phyloP scores from a whole-genome alignment of 2,329 filamentous ascomycete genomes.

The Diplodia sapinea region DNA sequence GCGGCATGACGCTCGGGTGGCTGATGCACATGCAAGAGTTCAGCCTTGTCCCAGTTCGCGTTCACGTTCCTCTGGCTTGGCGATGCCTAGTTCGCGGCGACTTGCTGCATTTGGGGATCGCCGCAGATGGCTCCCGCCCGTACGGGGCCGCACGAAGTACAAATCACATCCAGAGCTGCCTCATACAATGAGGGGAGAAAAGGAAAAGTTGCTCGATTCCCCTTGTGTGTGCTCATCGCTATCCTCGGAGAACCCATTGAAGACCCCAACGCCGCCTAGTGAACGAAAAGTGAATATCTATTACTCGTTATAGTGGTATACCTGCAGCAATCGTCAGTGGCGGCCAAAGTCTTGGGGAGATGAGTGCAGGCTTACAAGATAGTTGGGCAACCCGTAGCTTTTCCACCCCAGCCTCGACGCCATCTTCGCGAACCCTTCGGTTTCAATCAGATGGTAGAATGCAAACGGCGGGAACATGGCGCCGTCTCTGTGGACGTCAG shows the following conservation, averaged over 20 bases:
- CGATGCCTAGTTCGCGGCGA: slow-evolving; percentile 14
- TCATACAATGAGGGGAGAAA: too few species aligned
- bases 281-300: slow-evolving; percentile 35
- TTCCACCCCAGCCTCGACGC: slow-evolving; percentile 85
- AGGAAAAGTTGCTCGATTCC: background rate
- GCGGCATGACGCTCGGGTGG: slow-evolving; percentile 19
- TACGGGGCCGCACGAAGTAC: background rate
- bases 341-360: slow-evolving; percentile 17
- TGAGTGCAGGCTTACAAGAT: slow-evolving; percentile 70
- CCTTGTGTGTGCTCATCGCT: slow-evolving; percentile 10
- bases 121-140: background rate
- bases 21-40: slow-evolving; percentile 15
- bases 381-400: slow-evolving; percentile 89
- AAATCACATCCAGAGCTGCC: background rate
- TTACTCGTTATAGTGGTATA: slow-evolving; percentile 89
- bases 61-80: slow-evolving; percentile 13
- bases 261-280: slow-evolving; percentile 43
- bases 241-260: background rate
- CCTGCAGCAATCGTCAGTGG: slow-evolving; percentile 55
- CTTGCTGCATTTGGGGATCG: slow-evolving; percentile 23
- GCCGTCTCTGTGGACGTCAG: slow-evolving; percentile 93
- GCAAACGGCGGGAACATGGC: slow-evolving; percentile 98
- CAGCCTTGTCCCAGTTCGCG: slow-evolving; percentile 23
- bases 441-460: slow-evolving; percentile 97
- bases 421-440: slow-evolving; percentile 98